A percentile compares a stretch with the other conserved stretches of the same genome.
Evolutionary conservation across 2,329 filamentous ascomycete species (phyloP).

Genomic region (Botrytis medusae): DNA sequence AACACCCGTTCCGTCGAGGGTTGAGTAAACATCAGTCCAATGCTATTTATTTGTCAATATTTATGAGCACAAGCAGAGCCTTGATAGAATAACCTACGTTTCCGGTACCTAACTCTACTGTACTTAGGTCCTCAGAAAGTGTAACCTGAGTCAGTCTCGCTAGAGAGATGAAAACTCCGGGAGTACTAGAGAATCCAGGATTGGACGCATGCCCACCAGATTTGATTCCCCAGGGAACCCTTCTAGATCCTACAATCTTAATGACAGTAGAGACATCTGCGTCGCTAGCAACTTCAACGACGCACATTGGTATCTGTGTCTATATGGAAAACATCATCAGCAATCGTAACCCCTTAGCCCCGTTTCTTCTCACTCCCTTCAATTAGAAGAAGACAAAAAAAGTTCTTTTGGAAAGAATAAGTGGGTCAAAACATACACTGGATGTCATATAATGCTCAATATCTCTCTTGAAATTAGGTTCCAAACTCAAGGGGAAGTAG

Average conservation of each 20-base stretch:
- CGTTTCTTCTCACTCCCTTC: not conserved
- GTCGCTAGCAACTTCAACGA: slow-evolving; percentile 33
- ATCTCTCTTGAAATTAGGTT: slow-evolving; percentile 20
- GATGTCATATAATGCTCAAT: slow-evolving; percentile 38
- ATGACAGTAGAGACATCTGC: slow-evolving; percentile 35
- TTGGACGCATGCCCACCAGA: slow-evolving; percentile 42
- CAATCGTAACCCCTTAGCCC: not conserved
- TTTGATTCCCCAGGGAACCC: slow-evolving; percentile 42
- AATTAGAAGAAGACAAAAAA: not conserved
- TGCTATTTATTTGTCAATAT: slow-evolving; percentile 19
- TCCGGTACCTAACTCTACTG: slow-evolving; percentile 27
- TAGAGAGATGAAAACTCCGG: slow-evolving; percentile 28
- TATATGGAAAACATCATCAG: not conserved
- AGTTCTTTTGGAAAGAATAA: not conserved
- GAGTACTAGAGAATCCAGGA: slow-evolving; percentile 33
- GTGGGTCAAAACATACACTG: slow-evolving; percentile 23
- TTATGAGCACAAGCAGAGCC: not conserved
- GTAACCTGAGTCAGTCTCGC: slow-evolving; percentile 23
- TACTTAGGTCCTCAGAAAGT: slow-evolving; percentile 24
- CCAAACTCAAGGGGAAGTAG: not conserved
- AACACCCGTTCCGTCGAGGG: slow-evolving; percentile 24
- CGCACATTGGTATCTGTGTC: slow-evolving; percentile 34
- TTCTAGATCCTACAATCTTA: slow-evolving; percentile 32
- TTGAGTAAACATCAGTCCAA: slow-evolving; percentile 28
- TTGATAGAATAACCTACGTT: slow-evolving; percentile 25